A percentile compares a stretch with the other conserved stretches of the same genome.
Conservation (phyloP, 495 filamentous ascomycete genomes). For the Pseudotulostoma volvatum region DNA sequence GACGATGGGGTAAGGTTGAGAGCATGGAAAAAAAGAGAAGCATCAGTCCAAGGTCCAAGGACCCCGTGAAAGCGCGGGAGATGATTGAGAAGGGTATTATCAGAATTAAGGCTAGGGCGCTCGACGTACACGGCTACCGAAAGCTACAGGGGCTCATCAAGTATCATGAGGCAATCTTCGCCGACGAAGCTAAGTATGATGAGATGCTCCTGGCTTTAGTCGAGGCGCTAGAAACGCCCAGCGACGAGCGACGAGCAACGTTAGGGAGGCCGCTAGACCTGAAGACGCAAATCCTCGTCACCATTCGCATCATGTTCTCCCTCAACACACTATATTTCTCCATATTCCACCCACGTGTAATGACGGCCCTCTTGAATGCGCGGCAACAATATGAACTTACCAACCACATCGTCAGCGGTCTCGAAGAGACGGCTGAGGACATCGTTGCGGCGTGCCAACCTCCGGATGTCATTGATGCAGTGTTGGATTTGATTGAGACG, state of each 20-base stretch:
- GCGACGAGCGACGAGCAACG: slow-evolving; percentile 17
- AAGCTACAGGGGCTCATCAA: slow-evolving; percentile 71
- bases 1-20: slow-evolving; percentile 14
- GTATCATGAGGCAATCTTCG: slow-evolving; percentile 42
- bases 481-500: slow-evolving; percentile 31
- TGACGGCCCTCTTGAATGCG: slow-evolving; percentile 52
- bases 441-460: slow-evolving; percentile 32
- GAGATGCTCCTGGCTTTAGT: slow-evolving; percentile 58
- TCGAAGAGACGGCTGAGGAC: slow-evolving; percentile 41
- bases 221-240: slow-evolving; percentile 51
- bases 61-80: slow-evolving; percentile 31
- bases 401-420: slow-evolving; percentile 39
- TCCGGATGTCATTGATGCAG: slow-evolving; percentile 30
- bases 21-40: slow-evolving; percentile 10
- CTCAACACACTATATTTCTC: slow-evolving; percentile 48
- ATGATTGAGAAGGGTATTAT: slow-evolving; percentile 63
- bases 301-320: slow-evolving; percentile 60
- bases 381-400: slow-evolving; percentile 36
- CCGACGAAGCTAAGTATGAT: slow-evolving; percentile 43
- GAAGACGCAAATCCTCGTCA: slow-evolving; percentile 68
- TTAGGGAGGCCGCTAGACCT: slow-evolving; percentile 47
- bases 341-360: slow-evolving; percentile 43
- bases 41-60: slow-evolving; percentile 25
- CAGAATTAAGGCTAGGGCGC: slow-evolving; percentile 48
- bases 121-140: slow-evolving; percentile 80